Percentiles rank a stretch among this genome's conserved stretches.
These are phyloP conservation scores for Penicillium hesseltinei DNA, from an alignment of 2,329 filamentous ascomycete genomes.

Conservation along the genomic window DNA sequence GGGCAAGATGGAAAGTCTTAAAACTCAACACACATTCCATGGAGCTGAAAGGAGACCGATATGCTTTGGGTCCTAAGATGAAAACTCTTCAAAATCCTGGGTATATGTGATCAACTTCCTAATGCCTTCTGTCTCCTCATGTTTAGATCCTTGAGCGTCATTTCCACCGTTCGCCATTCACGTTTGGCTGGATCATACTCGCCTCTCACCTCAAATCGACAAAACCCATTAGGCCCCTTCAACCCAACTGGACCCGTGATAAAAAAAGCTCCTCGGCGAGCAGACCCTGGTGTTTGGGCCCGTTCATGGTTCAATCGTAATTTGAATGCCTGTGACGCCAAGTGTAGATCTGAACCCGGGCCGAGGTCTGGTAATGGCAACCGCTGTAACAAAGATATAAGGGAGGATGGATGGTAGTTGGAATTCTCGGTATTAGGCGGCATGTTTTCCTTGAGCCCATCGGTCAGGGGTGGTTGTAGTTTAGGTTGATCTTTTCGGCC, in stretches of 20 bases:
- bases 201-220: conserved; percentile 36
- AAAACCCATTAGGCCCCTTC: conserved; percentile 34
- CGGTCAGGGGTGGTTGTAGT: conserved; percentile 15
- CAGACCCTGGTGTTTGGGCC: conserved; percentile 19
- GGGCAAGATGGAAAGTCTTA: not conserved
- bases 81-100: not conserved
- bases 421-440: conserved; percentile 15
- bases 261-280: conserved; percentile 35
- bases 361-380: conserved; percentile 35
- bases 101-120: conserved; percentile 13
- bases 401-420: conserved; percentile 26
- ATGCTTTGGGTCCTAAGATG: not conserved
- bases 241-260: conserved; percentile 36
- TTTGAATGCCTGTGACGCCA: conserved; percentile 35
- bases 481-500: conserved; percentile 19
- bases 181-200: conserved; percentile 36
- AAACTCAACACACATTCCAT: not conserved
- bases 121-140: conserved; percentile 29
- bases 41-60: not conserved
- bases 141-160: conserved; percentile 34
- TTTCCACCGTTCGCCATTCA: conserved; percentile 31
- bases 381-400: conserved; percentile 34
- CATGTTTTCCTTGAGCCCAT: conserved; percentile 15
- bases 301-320: conserved; percentile 27
- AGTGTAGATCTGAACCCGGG: conserved; percentile 35